Conservation (phyloP, 805 yeast genomes). For the Myxozyma geophila region DNA sequence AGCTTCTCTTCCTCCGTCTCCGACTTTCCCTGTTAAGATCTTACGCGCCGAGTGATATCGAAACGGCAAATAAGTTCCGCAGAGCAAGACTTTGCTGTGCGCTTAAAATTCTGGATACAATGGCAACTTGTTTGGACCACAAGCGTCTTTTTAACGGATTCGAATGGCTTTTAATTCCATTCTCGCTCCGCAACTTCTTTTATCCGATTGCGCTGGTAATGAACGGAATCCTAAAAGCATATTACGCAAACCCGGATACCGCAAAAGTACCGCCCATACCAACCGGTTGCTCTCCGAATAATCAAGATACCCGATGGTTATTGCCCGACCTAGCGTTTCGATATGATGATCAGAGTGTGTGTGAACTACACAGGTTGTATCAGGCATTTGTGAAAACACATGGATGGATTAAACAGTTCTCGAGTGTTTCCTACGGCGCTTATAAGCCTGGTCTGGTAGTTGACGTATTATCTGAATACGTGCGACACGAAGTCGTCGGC, state of each 20-base stretch:
- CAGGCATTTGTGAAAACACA: slow-evolving; percentile 30
- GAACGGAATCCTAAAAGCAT: slow-evolving; percentile 21
- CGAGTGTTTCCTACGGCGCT: slow-evolving; percentile 22
- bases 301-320: slow-evolving; percentile 21
- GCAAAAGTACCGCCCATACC: slow-evolving; percentile 14
- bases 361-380: slow-evolving; percentile 24
- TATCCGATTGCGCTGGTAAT: slow-evolving; percentile 25
- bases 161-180: slow-evolving; percentile 29
- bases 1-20: slow-evolving; percentile 27
- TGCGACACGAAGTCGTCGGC: slow-evolving; percentile 26
- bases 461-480: slow-evolving; percentile 21
- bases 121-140: slow-evolving; percentile 23
- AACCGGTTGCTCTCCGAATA: not conserved
- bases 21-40: slow-evolving; percentile 26
- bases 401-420: slow-evolving; percentile 13
- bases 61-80: slow-evolving; percentile 15
- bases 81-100: slow-evolving; percentile 21
- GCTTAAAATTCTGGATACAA: slow-evolving; percentile 28
- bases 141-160: slow-evolving; percentile 23
- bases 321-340: slow-evolving; percentile 26
- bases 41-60: slow-evolving; percentile 18
- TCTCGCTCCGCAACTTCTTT: slow-evolving; percentile 21
- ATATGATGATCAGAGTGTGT: slow-evolving; percentile 27
- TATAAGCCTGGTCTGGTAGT: slow-evolving; percentile 15
- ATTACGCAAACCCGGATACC: slow-evolving; percentile 20